These are phyloP conservation scores for Sporothrix humicola DNA, from an alignment of 2,329 filamentous ascomycete species.

Conservation along the genomic window DNA sequence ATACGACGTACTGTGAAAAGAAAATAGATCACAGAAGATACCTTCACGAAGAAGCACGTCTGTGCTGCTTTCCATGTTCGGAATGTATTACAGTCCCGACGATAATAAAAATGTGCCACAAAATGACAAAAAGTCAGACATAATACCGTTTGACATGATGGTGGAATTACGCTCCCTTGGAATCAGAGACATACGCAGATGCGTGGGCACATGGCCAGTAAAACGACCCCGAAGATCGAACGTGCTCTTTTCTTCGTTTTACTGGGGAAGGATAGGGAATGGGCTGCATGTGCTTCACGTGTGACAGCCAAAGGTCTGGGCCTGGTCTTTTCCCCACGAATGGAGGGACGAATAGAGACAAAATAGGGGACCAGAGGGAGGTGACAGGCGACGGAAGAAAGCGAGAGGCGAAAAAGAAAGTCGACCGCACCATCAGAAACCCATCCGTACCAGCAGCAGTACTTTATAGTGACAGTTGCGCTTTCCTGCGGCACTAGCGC, in stretches of 20 bases:
- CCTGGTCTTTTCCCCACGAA: background rate
- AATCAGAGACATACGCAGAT: background rate
- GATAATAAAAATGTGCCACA: background rate
- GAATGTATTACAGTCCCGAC: background rate
- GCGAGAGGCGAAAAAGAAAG: background rate
- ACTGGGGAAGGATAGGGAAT: background rate
- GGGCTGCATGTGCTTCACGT: conserved; percentile 2
- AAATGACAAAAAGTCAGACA: background rate
- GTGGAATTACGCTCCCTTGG: background rate
- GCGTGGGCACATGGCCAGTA: background rate
- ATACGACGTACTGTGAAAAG: background rate
- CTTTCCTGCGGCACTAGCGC: conserved; percentile 9
- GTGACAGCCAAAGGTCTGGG: too few species aligned
- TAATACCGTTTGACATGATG: background rate
- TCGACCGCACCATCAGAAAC: background rate
- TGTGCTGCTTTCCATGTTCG: background rate
- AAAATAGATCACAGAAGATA: background rate
- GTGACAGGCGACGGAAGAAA: conserved; percentile 1
- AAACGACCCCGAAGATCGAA: conserved; percentile 3
- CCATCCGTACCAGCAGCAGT: background rate
- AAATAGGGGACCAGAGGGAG: background rate
- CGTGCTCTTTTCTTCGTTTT: background rate
- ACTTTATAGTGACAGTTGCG: background rate
- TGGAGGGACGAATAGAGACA: background rate
- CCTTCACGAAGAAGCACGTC: too few species aligned